Percentiles rank a stretch among this genome's conserved stretches.
These are phyloP conservation scores for Tuber borchii DNA, from an alignment of 495 filamentous ascomycete species.

Conservation along the genomic window DNA sequence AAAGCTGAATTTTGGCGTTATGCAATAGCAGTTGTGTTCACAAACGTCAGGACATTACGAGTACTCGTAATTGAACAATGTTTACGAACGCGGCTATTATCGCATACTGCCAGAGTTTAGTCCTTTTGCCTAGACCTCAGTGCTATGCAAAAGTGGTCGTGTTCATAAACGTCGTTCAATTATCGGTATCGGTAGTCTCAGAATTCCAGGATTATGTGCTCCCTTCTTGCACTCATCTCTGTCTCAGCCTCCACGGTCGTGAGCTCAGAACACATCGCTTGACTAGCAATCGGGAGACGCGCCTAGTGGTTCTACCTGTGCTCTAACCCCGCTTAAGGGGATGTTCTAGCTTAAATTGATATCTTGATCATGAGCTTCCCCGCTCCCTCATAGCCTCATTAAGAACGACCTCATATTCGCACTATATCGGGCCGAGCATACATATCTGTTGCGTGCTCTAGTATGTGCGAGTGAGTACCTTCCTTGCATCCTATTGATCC, in stretches of 20 bases:
- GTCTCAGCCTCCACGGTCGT: background rate
- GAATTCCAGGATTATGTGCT: background rate
- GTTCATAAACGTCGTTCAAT: no score
- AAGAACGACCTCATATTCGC: background rate
- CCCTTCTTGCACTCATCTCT: background rate
- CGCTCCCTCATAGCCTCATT: background rate
- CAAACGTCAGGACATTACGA: no score
- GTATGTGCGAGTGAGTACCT: background rate
- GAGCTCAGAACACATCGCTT: background rate
- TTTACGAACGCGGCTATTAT: no score
- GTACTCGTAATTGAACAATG: no score
- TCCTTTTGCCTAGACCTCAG: no score
- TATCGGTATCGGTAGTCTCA: no score
- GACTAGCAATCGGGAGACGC: background rate
- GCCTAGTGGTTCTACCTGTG: background rate
- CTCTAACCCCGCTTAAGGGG: background rate
- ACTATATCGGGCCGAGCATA: background rate
- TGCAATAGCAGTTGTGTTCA: no score
- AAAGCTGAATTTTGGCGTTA: no score
- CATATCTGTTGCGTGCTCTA: background rate
- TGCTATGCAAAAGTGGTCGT: no score
- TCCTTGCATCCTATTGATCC: background rate
- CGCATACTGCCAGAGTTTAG: no score
- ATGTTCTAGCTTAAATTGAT: background rate
- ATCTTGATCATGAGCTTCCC: background rate